Percentiles rank a stretch among this genome's conserved stretches.
Conservation (phyloP, 2,329 filamentous ascomycete genomes). For the Penicillium fuscoglaucum region DNA sequence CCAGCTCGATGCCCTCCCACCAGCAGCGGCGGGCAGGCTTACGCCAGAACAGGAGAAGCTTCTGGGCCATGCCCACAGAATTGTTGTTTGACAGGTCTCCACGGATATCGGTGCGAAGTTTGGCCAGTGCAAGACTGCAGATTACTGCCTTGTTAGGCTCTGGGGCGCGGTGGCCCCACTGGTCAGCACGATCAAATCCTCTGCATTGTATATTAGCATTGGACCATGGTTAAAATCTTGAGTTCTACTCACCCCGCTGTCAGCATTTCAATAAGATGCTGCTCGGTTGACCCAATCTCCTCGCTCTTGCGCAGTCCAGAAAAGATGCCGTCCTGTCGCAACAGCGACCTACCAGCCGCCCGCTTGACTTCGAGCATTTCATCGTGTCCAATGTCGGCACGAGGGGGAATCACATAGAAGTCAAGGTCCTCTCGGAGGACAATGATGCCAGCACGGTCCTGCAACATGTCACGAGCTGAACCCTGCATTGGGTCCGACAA, state of each 20-base stretch:
- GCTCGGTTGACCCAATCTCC: conserved; percentile 93
- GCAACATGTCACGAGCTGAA: conserved; percentile 71
- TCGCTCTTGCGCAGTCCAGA: conserved; percentile 93
- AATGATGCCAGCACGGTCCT: conserved; percentile 93
- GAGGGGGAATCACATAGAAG: conserved; percentile 93
- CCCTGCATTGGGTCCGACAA: conserved; percentile 70
- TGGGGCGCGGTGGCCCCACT: conserved; percentile 93
- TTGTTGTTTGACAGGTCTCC: conserved; percentile 72
- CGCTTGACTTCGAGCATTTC: conserved; percentile 98
- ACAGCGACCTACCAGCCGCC: conserved; percentile 80
- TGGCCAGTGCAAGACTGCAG: conserved; percentile 89
- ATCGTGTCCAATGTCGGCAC: conserved; percentile 74
- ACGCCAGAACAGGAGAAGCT: conserved; percentile 94
- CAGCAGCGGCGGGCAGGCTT: conserved; percentile 95
- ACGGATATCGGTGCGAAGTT: conserved; percentile 85
- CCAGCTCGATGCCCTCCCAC: conserved; percentile 97
- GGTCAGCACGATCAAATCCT: conserved; percentile 93
- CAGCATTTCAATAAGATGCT: conserved; percentile 98
- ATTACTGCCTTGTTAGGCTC: conserved; percentile 99
- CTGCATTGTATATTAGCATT: conserved; percentile 50
- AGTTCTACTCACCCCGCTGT: conserved; percentile 76
- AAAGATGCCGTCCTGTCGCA: conserved; percentile 92
- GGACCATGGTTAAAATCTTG: background rate
- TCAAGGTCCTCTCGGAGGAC: conserved; percentile 94
- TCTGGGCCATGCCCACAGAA: conserved; percentile 96